Evolutionary conservation across 2,329 filamentous ascomycete genomes (phyloP), one percentile per base, ranked within the genome.

Genomic region (Clonostachys sp.): DNA sequence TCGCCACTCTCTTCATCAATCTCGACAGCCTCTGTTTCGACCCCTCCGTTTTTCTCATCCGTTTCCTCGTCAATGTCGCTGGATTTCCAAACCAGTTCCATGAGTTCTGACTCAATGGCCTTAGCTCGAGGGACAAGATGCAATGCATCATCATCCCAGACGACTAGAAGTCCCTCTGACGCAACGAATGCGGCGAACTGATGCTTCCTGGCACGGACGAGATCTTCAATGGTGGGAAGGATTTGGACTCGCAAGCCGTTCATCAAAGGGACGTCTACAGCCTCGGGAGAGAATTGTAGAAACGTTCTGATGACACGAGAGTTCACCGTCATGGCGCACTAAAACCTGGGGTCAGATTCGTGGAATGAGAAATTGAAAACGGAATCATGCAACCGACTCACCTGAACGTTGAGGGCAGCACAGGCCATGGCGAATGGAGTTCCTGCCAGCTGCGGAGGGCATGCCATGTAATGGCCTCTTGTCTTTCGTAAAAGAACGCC

Each of bases 161-260:
- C 87, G 2, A 92, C 72, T 2, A 94, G 70, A 6, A 91, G 71
- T 5, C 81, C 80, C 51, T 88, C 83, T 0, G 79, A 80, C 3
- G 86, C 83, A 40, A 92, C 76, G 61, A 92, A 91, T 8, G 89
- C 88, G 12, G 87, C 88, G 54, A 87, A 91, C 61, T 92, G 88
- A 61, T 89, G 81, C 62, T 89, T 91, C 50, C 87, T 77, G 6
- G 86, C 87, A 39, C 81, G 75, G 0, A 82, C 75, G 5, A 91
- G 74, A 58, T 90, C 86, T 14, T 85, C 79, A 42, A 91, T 77
- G 0, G 81, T 86, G 1, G 86, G 85, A 10, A 91, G 65, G 50
- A 91, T 86, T 64, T 91, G 87, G 14, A 91, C 80, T 36, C 84
- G 78, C n/a, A 90, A 77, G 17, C 86, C 86, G 61, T 91, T 89